A percentile compares a stretch with the other conserved stretches of the same genome.
Evolutionary conservation across 2,329 filamentous ascomycete genomes (phyloP).

Genomic region (Rhexocercosporidium sp.): DNA sequence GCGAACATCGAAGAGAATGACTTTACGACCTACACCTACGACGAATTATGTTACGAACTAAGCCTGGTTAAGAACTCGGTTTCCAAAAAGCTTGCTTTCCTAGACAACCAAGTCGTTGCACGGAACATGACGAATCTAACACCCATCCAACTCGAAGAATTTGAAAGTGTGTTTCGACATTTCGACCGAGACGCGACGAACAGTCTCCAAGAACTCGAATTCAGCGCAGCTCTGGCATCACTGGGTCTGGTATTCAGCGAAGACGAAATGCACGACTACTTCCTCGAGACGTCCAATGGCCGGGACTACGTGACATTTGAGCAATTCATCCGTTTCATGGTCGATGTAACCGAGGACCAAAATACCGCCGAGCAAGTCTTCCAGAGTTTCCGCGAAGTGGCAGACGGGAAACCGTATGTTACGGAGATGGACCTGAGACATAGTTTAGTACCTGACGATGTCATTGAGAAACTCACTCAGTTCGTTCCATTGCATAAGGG

Average conservation of each 20-base stretch:
- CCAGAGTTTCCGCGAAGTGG: constrained; percentile 96
- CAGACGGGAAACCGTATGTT: constrained; percentile 97
- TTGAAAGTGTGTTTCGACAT: constrained; percentile 97
- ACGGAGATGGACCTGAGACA: constrained; percentile 97
- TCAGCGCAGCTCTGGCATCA: constrained; percentile 93
- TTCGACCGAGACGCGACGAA: constrained; percentile 95
- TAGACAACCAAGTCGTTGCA: constrained; percentile 98
- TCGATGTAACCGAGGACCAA: constrained; percentile 97
- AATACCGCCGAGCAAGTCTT: constrained; percentile 98
- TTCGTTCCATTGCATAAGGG: constrained; percentile 86
- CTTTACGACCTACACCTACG: constrained; percentile 98
- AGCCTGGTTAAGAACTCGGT: constrained; percentile 90
- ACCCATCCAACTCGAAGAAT: constrained; percentile 97
- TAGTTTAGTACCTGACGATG: constrained; percentile 92
- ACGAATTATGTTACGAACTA: constrained; percentile 93
- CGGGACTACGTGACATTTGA: constrained; percentile 89
- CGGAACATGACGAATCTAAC: constrained; percentile 99
- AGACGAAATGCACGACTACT: constrained; percentile 97
- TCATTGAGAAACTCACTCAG: constrained; percentile 89
- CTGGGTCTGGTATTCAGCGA: constrained; percentile 95
- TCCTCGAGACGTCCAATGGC: constrained; percentile 82
- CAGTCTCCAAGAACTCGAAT: constrained; percentile 89
- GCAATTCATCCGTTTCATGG: constrained; percentile 99
- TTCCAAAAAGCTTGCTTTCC: constrained; percentile 93
- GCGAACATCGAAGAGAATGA: constrained; percentile 99